Evolutionary conservation across 2,329 filamentous ascomycete species (phyloP).

Genomic region (Volutella citrinella): DNA sequence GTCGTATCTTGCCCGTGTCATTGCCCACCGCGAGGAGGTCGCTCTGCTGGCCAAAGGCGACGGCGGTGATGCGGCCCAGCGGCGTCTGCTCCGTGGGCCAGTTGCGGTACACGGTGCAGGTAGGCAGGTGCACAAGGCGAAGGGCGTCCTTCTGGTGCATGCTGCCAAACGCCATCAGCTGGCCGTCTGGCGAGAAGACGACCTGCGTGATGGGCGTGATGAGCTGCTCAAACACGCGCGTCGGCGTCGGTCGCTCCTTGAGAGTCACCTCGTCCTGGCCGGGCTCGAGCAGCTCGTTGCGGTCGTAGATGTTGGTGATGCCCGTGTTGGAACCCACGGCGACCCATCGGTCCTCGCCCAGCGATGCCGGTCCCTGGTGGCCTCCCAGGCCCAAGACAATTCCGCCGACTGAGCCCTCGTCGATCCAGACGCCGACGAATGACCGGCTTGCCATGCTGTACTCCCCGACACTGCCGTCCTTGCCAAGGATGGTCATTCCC

Average conservation of each 20-base stretch:
- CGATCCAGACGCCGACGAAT: slow-evolving; percentile 80
- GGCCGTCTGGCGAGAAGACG: slow-evolving; percentile 82
- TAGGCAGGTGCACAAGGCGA: slow-evolving; percentile 83
- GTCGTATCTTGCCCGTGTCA: slow-evolving; percentile 78
- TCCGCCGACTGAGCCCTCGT: slow-evolving; percentile 84
- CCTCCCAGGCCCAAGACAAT: slow-evolving; percentile 81
- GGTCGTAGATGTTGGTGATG: slow-evolving; percentile 92
- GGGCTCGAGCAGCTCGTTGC: slow-evolving; percentile 56
- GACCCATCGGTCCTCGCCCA: slow-evolving; percentile 85
- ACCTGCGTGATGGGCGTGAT: slow-evolving; percentile 80
- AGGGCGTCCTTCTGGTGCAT: slow-evolving; percentile 86
- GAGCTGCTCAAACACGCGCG: slow-evolving; percentile 76
- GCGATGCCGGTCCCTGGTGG: slow-evolving; percentile 52
- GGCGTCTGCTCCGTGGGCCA: slow-evolving; percentile 94
- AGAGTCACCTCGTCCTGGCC: slow-evolving; percentile 46
- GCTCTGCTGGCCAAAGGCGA: slow-evolving; percentile 65
- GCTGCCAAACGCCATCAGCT: slow-evolving; percentile 83
- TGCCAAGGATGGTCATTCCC: slow-evolving; percentile 78
- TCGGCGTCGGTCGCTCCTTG: slow-evolving; percentile 67
- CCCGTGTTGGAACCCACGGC: slow-evolving; percentile 83
- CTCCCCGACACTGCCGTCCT: slow-evolving; percentile 86
- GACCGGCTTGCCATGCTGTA: slow-evolving; percentile 69
- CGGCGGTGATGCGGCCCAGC: slow-evolving; percentile 74
- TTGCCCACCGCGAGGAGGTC: slow-evolving; percentile 82
- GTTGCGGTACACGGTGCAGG: slow-evolving; percentile 91